These are phyloP conservation scores for Acanthamoeba royreba DNA, from an alignment of 208 protist species.

Conservation along the genomic window DNA sequence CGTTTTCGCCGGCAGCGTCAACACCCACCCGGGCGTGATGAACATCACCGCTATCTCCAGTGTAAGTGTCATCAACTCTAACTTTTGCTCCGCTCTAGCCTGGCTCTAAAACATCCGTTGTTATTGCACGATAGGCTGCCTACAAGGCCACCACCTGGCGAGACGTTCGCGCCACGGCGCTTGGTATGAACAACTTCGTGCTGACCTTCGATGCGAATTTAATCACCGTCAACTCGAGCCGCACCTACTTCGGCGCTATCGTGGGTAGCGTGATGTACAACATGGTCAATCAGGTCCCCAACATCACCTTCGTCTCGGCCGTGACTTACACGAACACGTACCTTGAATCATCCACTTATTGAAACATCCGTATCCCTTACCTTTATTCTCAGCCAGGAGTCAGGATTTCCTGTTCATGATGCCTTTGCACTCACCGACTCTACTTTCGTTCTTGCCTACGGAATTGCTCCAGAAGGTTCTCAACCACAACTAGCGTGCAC, in stretches of 20 bases:
- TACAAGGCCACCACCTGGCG: background rate
- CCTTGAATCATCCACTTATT: too few relatives aligned
- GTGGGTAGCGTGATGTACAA: background rate
- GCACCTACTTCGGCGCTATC: background rate
- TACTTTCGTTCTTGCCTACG: background rate
- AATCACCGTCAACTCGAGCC: background rate
- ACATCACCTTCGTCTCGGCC: background rate
- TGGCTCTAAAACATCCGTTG: too few relatives aligned
- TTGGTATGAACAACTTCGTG: background rate
- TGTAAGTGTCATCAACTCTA: too few relatives aligned
- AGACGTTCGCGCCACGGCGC: background rate
- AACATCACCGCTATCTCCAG: background rate
- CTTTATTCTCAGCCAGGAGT: too few relatives aligned
- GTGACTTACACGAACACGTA: background rate
- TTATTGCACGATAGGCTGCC: background rate
- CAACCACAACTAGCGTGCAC: background rate
- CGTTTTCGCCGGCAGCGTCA: background rate
- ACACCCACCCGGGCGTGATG: background rate
- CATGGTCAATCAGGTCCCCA: background rate
- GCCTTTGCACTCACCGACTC: background rate
- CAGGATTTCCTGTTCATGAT: background rate
- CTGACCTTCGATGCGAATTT: background rate
- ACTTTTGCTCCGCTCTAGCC: too few relatives aligned
- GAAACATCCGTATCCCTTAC: too few relatives aligned
- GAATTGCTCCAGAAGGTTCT: background rate